Evolutionary conservation across 1,284 basidiomycete genomes (phyloP).

Genomic region (Peniophora sp.): DNA sequence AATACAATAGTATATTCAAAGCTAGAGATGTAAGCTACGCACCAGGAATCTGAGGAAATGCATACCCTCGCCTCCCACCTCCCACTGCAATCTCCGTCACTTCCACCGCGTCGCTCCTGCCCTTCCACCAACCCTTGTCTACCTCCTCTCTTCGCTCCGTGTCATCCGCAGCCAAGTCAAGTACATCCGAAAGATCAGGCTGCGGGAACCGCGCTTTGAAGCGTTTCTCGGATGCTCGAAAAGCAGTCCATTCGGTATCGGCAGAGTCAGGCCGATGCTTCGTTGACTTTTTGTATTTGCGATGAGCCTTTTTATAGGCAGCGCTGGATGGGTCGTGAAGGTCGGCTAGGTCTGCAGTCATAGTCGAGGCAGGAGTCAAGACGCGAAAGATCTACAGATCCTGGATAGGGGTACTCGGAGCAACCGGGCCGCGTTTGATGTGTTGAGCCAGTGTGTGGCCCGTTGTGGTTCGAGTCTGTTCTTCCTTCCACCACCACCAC

Average conservation of each 20-base stretch:
- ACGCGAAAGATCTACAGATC: too few relatives aligned
- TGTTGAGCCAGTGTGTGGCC: too few relatives aligned
- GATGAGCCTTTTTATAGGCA: constrained; percentile 60
- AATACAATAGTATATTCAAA: constrained; percentile 17
- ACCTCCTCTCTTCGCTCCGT: constrained; percentile 18
- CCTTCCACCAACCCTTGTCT: constrained; percentile 47
- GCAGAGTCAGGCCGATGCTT: constrained; percentile 36
- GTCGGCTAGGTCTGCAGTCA: neutral
- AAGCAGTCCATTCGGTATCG: constrained; percentile 57
- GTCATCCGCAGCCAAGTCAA: constrained; percentile 54
- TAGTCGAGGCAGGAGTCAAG: neutral
- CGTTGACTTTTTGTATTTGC: constrained; percentile 51
- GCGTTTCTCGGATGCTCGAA: constrained; percentile 67
- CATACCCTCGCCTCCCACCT: constrained; percentile 30
- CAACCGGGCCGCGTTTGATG: too few relatives aligned
- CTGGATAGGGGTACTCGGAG: too few relatives aligned
- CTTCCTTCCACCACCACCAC: too few relatives aligned
- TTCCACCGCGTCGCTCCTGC: constrained; percentile 28
- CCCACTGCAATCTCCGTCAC: constrained; percentile 22
- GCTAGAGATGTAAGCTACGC: constrained; percentile 18
- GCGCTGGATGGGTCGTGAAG: constrained; percentile 33
- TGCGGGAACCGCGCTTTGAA: constrained; percentile 73
- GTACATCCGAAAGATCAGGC: constrained; percentile 54
- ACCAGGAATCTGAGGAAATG: constrained; percentile 51
- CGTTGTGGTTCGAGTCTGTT: too few relatives aligned